Evolutionary conservation across 2,329 filamentous ascomycete species (phyloP).

Genomic region (Clonostachys rhizophaga): DNA sequence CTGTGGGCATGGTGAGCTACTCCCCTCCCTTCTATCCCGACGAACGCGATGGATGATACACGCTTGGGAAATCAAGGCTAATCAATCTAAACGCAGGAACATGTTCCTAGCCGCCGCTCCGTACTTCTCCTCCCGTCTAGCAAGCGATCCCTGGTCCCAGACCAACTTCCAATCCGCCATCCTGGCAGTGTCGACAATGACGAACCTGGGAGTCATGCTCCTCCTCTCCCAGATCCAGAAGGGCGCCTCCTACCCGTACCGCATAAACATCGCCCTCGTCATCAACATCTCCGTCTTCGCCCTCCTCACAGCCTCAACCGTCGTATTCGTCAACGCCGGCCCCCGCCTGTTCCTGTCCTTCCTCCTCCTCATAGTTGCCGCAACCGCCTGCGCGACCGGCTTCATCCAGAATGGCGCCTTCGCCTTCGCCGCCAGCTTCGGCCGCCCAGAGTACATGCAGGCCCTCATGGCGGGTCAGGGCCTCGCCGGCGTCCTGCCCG

Average conservation of each 20-base stretch:
- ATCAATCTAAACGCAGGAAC: conserved; percentile 57
- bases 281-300: conserved; percentile 76
- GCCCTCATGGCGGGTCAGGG: conserved; percentile 95
- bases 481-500: conserved; percentile 84
- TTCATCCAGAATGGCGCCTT: conserved; percentile 93
- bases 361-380: conserved; percentile 74
- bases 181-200: conserved; percentile 78
- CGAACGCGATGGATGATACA: not conserved
- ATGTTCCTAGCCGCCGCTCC: conserved; percentile 96
- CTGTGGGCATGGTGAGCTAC: conserved; percentile 86
- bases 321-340: conserved; percentile 56
- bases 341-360: conserved; percentile 72
- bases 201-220: conserved; percentile 73
- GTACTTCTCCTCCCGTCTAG: conserved; percentile 85
- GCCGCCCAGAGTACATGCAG: conserved; percentile 84
- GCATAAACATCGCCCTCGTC: conserved; percentile 72
- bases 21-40: not conserved
- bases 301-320: conserved; percentile 76
- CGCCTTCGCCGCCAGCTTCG: conserved; percentile 84
- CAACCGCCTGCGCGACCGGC: conserved; percentile 74
- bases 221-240: conserved; percentile 76
- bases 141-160: conserved; percentile 63
- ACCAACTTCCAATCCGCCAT: conserved; percentile 88
- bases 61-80: not conserved
- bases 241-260: conserved; percentile 79